Evolutionary conservation across 345 rosid species (phyloP), one percentile per base, ranked within the genome.

Genomic region (Luvunga scandens): DNA sequence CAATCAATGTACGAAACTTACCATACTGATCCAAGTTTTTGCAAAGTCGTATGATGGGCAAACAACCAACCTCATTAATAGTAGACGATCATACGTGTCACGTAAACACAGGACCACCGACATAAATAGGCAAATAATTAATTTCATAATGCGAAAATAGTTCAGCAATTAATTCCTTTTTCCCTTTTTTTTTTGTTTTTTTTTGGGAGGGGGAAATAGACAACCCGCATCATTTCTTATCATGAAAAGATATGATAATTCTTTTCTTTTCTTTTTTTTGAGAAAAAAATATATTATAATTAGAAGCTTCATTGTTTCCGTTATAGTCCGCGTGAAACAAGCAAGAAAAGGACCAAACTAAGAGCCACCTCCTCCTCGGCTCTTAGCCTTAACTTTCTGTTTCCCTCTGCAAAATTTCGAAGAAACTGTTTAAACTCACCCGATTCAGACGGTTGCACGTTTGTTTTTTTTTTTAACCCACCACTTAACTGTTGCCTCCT

Each of bases 371-470:
- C 33, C 67, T 4, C 18, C 55, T 55, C 53, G 9, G 38, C 55
- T n/a, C 55, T 48, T 31, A 9, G 69, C 53, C 30, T 61, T 75
- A 27, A 39, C 30, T 22, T 9, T 50, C 24, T 68, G 19, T 39
- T 48, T 36, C 0, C 36, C 33, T 30, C 63, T 59, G 36, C 39
- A 53, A 53, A 1, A 22, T 31, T 39, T 36, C 25, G 10, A 38
- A 56, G 6, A 21, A 59, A 66, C 78, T 27, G 66, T 21, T 45
- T 75, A 24, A 27, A 57, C n/a, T 64, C 16, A 55, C 36, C 83
- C 28, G 71, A 38, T 75, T 71, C 65, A 50, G 73, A 75, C 72
- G 42, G 69, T 53, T 39, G 42, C 73, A 18, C 73, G 69, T 31
- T 67, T 13, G 0, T 12, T 12, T 8, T 2, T 2, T 12, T 10